phyloP scores from a whole-genome alignment of 2,329 filamentous ascomycete species.

The Botrytis tulipae region DNA sequence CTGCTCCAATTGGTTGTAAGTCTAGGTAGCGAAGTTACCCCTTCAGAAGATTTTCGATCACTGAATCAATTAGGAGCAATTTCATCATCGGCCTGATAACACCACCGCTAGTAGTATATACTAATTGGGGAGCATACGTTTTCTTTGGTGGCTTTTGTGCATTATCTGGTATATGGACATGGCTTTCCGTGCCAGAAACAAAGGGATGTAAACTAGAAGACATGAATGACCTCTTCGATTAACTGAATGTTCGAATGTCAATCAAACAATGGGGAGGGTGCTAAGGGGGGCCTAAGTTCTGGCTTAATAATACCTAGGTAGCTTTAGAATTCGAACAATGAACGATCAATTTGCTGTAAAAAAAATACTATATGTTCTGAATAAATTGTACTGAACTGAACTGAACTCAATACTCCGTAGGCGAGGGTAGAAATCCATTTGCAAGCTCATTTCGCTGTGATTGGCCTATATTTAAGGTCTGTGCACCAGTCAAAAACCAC shows the following conservation, averaged over 20 bases:
- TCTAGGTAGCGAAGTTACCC: neutral
- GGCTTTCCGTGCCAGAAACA: constrained; percentile 46
- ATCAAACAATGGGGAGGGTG: neutral
- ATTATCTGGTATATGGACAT: constrained; percentile 49
- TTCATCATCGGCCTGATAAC: constrained; percentile 52
- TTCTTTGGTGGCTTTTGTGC: constrained; percentile 53
- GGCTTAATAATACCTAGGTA: too few species aligned
- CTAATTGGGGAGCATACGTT: constrained; percentile 54
- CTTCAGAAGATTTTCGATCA: neutral
- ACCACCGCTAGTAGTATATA: constrained; percentile 58
- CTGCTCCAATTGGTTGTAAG: constrained; percentile 57
- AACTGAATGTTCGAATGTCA: neutral
- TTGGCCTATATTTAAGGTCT: neutral
- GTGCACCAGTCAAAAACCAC: constrained; percentile 19
- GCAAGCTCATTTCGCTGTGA: neutral
- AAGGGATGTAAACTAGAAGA: constrained; percentile 56
- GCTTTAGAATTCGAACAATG: neutral
- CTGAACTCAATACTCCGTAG: neutral
- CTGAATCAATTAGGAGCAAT: constrained; percentile 8
- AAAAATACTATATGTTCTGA: too few species aligned
- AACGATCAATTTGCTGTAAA: too few species aligned
- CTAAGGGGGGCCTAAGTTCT: neutral
- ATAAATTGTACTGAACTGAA: neutral
- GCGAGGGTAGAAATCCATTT: neutral
- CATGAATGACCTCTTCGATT: constrained; percentile 44